phyloP scores from a whole-genome alignment of 345 rosid genomes.

The Hypericum perforatum region DNA sequence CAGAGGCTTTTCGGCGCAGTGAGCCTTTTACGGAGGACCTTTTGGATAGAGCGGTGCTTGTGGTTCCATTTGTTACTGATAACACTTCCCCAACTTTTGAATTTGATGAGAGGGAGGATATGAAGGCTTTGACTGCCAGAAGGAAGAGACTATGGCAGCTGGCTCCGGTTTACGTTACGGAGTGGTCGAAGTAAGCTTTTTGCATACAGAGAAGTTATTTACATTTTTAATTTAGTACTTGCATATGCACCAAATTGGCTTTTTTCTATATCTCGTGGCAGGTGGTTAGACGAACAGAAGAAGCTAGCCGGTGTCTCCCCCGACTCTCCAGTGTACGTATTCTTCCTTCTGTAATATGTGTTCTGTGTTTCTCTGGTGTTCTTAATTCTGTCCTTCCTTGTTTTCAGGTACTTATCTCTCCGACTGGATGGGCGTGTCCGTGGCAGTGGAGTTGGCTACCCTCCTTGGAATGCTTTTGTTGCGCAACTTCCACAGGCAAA shows the following conservation, averaged over 20 bases:
- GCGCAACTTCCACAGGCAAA: slow-evolving; percentile 82
- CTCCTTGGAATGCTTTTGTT: slow-evolving; percentile 97
- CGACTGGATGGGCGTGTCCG: slow-evolving; percentile 92
- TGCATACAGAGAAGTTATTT: not conserved
- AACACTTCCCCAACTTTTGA: slow-evolving; percentile 52
- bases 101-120: slow-evolving; percentile 54
- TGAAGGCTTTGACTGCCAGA: slow-evolving; percentile 36
- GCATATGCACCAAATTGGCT: not conserved
- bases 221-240: slow-evolving; percentile 1
- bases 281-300: slow-evolving; percentile 92
- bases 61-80: slow-evolving; percentile 70
- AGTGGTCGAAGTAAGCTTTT: slow-evolving; percentile 71
- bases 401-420: slow-evolving; percentile 64
- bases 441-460: slow-evolving; percentile 89
- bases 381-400: slow-evolving; percentile 3
- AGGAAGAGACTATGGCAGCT: slow-evolving; percentile 85
- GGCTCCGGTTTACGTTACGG: slow-evolving; percentile 45
- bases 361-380: no score
- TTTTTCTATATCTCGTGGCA: slow-evolving; percentile 14
- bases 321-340: slow-evolving; percentile 84
- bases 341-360: not conserved
- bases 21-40: slow-evolving; percentile 65
- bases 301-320: slow-evolving; percentile 59
- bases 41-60: slow-evolving; percentile 82
- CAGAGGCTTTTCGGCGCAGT: slow-evolving; percentile 65